Evolutionary conservation across 495 filamentous ascomycete genomes (phyloP), one percentile per base, ranked within the genome.

Genomic region (Aspergillus leporis): DNA sequence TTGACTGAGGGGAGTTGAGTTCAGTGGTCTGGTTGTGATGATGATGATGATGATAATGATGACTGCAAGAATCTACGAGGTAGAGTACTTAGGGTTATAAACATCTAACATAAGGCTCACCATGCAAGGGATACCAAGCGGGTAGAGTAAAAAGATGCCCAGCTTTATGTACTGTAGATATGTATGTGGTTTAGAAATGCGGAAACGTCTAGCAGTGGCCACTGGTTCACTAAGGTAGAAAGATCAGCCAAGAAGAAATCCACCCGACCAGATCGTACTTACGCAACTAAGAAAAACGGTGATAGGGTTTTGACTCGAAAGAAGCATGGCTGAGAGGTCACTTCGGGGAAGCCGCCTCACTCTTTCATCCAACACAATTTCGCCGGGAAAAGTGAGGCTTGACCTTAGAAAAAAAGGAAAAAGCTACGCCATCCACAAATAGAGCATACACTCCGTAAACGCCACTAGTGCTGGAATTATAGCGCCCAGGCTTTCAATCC

Each of bases 361-460:
- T 78, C 66, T 69, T 72, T 72, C 58, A 61, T 64, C 73, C 74
- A 77, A 77, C 72, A 68, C 71, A 70, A 73, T 73, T 61, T 53
- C 62, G 47, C 47, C 40, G 58, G 50, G 52, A 66, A 65, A 69
- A 69, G 66, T 71, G 68, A 71, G 68, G 68, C 68, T 67, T 66
- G 66, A 58, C 51, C 59, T 59, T 51, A 50, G 58, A 32, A 49
- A 56, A 52, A 55, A 51, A 28, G 25, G 8, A 50, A 61, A 55
- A 50, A n/a, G n/a, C n/a, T n/a, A n/a, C 55, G 45, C 41, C 54
- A 41, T 41, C 61, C 53, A 61, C 63, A 60, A 66, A 66, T 65
- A 51, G 28, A 53, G 50, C 28, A 53, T 30, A 45, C 48, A n/a
- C 36, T 31, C 22, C 22, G 41, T 7, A 8, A 53, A 58, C 23